A percentile compares a stretch with the other conserved stretches of the same genome.
Conservation (phyloP, 2,329 filamentous ascomycete genomes). For the Monilinia fructigena region DNA sequence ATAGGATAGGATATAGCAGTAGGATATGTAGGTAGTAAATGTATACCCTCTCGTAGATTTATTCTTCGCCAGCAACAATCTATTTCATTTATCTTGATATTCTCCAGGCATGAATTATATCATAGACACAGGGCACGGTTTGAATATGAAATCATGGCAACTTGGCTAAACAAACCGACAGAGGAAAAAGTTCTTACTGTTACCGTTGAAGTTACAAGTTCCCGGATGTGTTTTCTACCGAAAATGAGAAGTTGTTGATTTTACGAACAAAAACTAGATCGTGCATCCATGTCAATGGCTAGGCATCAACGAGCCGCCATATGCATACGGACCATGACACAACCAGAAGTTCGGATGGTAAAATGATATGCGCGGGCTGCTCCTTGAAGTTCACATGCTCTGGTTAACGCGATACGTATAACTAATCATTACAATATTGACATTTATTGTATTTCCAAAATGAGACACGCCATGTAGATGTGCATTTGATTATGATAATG, state of each 20-base stretch:
- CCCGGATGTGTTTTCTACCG: background rate
- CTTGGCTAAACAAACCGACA: background rate
- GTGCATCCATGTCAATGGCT: background rate
- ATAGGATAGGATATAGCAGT: constrained; percentile 7
- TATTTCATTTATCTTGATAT: background rate
- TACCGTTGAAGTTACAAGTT: background rate
- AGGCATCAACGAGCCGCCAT: too few species aligned
- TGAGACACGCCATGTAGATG: too few species aligned
- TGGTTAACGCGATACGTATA: too few species aligned
- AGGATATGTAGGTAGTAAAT: constrained; percentile 11
- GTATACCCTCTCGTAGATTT: background rate
- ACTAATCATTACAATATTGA: too few species aligned
- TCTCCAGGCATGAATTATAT: background rate
- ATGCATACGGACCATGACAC: background rate
- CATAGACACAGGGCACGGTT: too few species aligned
- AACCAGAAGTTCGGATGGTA: background rate
- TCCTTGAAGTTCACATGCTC: too few species aligned
- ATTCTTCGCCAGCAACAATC: background rate
- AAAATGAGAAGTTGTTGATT: background rate
- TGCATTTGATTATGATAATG: too few species aligned
- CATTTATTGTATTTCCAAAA: too few species aligned
- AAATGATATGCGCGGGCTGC: background rate
- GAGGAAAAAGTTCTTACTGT: background rate
- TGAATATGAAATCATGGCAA: background rate
- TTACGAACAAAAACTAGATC: background rate